These are phyloP conservation scores for Rhododendron molle DNA, from an alignment of 148 eudicot genomes.

Conservation along the genomic window DNA sequence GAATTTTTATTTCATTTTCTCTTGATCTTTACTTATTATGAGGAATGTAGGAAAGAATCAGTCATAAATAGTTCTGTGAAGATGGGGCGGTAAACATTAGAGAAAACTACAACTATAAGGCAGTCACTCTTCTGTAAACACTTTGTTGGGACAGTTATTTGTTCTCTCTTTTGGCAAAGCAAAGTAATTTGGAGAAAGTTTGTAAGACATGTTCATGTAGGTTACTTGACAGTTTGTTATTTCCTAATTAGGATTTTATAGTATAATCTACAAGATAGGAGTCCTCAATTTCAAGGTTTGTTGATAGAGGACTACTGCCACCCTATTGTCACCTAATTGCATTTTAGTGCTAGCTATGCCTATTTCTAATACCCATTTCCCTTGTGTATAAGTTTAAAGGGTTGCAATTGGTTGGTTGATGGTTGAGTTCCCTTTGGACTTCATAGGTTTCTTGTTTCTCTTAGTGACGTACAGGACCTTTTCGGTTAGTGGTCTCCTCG, in stretches of 20 bases:
- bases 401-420: neutral
- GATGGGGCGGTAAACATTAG: too few species aligned
- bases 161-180: neutral
- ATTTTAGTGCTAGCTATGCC: neutral
- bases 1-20: neutral
- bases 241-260: neutral
- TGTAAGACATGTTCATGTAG: neutral
- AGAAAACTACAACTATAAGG: too few species aligned
- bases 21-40: neutral
- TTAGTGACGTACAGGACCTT: neutral
- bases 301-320: neutral
- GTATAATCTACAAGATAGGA: neutral
- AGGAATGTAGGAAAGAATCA: neutral
- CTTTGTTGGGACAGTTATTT: too few species aligned
- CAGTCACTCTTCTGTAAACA: too few species aligned
- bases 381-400: neutral
- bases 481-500: neutral
- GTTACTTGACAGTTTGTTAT: neutral
- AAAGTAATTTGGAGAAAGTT: neutral
- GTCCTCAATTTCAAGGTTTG: neutral
- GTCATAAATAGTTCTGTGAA: too few species aligned
- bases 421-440: neutral
- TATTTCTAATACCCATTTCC: neutral
- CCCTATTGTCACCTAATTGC: neutral
- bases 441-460: neutral